Conservation (phyloP, 164 flowering plant species). For the Umbellularia californica region DNA sequence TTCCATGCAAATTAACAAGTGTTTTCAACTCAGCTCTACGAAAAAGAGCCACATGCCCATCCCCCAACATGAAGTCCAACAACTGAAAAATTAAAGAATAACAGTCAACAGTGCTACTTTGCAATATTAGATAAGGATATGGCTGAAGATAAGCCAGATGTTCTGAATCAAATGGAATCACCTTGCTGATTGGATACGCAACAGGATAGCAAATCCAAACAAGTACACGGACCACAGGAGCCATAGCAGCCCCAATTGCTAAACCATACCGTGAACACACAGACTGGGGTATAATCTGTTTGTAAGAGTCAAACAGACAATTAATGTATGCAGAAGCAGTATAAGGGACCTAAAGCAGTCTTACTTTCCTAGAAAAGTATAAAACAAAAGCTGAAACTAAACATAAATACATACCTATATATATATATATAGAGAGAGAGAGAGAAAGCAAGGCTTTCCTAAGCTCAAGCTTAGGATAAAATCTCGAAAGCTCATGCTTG, state of each 20-base stretch:
- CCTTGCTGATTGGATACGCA: constrained; percentile 99
- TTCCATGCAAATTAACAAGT: constrained; percentile 87
- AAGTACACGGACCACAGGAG: constrained; percentile 89
- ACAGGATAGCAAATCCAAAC: constrained; percentile 96
- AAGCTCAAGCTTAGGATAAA: too few relatives aligned
- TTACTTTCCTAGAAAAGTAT: neutral
- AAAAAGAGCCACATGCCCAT: constrained; percentile 76
- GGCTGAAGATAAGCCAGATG: neutral
- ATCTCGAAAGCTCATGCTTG: too few relatives aligned
- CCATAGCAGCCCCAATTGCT: constrained; percentile 84
- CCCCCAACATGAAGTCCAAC: constrained; percentile 71
- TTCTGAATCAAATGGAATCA: constrained; percentile 14
- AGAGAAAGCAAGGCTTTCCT: too few relatives aligned
- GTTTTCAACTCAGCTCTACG: constrained; percentile 98
- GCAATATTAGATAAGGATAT: neutral
- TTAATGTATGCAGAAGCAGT: neutral
- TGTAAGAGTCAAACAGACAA: neutral
- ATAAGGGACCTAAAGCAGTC: neutral
- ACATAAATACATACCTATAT: neutral
- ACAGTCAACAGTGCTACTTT: neutral
- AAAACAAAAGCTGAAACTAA: neutral
- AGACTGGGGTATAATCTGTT: constrained; percentile 94
- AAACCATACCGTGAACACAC: constrained; percentile 94
- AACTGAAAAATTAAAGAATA: constrained; percentile 42
- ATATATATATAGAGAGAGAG: too few relatives aligned